Percentiles rank a stretch among this genome's conserved stretches.
These are phyloP conservation scores for Xylaria flabelliformis DNA, from an alignment of 495 filamentous ascomycete species.

Conservation along the genomic window DNA sequence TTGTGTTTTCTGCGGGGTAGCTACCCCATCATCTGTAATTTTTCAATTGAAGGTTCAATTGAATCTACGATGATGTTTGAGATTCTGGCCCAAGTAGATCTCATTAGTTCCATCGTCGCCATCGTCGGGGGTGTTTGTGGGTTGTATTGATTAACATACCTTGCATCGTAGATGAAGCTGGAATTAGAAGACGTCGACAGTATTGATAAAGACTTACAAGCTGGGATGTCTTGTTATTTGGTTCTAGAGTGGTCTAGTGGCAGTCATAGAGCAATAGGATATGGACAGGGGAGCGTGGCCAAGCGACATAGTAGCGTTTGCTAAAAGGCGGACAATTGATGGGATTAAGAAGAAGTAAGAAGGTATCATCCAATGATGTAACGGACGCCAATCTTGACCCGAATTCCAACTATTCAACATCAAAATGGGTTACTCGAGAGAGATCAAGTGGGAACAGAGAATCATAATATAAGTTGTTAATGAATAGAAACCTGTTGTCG, in stretches of 20 bases:
- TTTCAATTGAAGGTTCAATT: neutral
- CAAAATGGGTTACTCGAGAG: neutral
- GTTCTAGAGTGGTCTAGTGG: neutral
- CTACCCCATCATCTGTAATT: slow-evolving; percentile 10
- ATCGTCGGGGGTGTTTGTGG: neutral
- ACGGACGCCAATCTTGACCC: neutral
- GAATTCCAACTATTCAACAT: too few relatives aligned
- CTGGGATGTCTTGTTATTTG: neutral
- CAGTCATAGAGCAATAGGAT: too few relatives aligned
- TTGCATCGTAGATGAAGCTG: neutral
- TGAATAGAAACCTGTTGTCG: neutral
- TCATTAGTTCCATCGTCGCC: neutral
- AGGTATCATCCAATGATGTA: neutral
- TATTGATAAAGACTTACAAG: neutral
- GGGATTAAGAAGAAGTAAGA: neutral
- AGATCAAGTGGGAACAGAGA: neutral
- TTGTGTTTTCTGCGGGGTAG: slow-evolving; percentile 25
- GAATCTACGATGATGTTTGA: neutral
- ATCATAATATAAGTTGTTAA: neutral
- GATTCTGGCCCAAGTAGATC: neutral
- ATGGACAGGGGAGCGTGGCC: neutral
- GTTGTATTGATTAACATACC: neutral
- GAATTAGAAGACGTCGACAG: neutral
- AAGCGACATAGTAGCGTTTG: neutral
- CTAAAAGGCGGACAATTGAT: neutral